Evolutionary conservation across 2,329 filamentous ascomycete species (phyloP).

Genomic region (Botryotinia convoluta): DNA sequence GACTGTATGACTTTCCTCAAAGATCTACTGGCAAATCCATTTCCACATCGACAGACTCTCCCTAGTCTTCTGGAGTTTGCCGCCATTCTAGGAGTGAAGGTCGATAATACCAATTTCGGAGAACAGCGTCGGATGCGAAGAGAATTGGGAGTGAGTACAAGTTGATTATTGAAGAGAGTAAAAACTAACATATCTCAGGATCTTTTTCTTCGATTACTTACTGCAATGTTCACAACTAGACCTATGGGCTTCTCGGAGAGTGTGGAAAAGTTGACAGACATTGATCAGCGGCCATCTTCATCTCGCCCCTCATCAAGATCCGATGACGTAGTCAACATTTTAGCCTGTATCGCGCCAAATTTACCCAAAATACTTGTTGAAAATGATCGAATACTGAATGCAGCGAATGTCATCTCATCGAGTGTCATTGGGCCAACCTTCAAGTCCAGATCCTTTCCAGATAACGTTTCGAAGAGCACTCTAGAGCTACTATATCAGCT

Average conservation of each 20-base stretch:
- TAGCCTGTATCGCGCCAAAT: constrained; percentile 75
- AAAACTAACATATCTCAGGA: constrained; percentile 54
- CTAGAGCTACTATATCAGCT: constrained; percentile 75
- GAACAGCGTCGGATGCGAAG: constrained; percentile 89
- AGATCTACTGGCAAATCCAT: constrained; percentile 87
- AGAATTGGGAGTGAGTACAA: constrained; percentile 72
- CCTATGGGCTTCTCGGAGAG: constrained; percentile 71
- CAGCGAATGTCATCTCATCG: constrained; percentile 76
- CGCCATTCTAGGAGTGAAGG: constrained; percentile 86
- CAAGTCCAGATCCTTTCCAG: constrained; percentile 81
- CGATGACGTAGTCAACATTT: constrained; percentile 75
- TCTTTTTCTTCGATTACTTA: constrained; percentile 80
- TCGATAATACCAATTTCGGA: constrained; percentile 96
- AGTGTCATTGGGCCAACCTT: constrained; percentile 80
- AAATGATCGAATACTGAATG: constrained; percentile 75
- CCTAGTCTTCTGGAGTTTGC: constrained; percentile 85
- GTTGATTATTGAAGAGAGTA: background rate
- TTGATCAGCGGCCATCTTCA: constrained; percentile 32
- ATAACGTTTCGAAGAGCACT: constrained; percentile 71
- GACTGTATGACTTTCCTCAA: constrained; percentile 89
- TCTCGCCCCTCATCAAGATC: constrained; percentile 45
- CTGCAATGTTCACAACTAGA: constrained; percentile 90
- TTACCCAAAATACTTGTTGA: constrained; percentile 82
- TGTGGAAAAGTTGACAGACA: constrained; percentile 38
- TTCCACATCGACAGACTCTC: constrained; percentile 88